Base-by-base conservation (phyloP, 495 filamentous ascomycete species). In the Ramalina peruviana region DNA sequence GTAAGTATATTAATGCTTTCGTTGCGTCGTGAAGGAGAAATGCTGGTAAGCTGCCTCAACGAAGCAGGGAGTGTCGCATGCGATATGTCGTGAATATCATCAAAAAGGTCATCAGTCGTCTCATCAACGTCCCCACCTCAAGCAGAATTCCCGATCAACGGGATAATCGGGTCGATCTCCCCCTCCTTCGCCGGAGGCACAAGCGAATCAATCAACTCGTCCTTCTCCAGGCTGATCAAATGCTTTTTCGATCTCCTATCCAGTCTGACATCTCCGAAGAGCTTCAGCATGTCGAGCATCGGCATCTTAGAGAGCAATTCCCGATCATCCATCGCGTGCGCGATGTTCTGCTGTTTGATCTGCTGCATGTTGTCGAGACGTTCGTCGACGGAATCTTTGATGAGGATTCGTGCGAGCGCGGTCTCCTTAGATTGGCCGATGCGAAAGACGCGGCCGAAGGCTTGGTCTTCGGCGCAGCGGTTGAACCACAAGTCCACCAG, bases 401-500 rank as follows among this genome's bases (percentile, higher is more conserved):
- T 67, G 0, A 78, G 60, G 13, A 83, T 60, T 3, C 74, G 71
- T 3, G 70, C 68, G 48, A 78, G 70, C 27, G 71, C 65, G 0
- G 82, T 78, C 13, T 72, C 56, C 4, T 73, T 67, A 1, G 51
- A 43, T 46, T 86, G 81, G 0, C 82, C 81, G 17, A 81, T 80
- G 4, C 81, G 70, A 46, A 72, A 75, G 5, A 83, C 64, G 0
- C 81, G 74, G 25, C 71, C 76, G 53, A 82, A 81, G 0, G 82
- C 82, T 62, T 81, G 70, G 40, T 66, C 51, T 46, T 72, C 64
- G 0, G 65, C 42, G 26, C 62, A 58, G 37, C 64, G 63, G 46
- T 82, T 81, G 75, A 74, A 83, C 76, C 76, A 81, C 0, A 72
- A 64, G 47, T 82, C 79, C 0, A 79, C 46, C 1, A 72, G 63